Evolutionary conservation across 2,329 filamentous ascomycete genomes (phyloP), one percentile per base, ranked within the genome.

Genomic region (Colletotrichum caudatum): DNA sequence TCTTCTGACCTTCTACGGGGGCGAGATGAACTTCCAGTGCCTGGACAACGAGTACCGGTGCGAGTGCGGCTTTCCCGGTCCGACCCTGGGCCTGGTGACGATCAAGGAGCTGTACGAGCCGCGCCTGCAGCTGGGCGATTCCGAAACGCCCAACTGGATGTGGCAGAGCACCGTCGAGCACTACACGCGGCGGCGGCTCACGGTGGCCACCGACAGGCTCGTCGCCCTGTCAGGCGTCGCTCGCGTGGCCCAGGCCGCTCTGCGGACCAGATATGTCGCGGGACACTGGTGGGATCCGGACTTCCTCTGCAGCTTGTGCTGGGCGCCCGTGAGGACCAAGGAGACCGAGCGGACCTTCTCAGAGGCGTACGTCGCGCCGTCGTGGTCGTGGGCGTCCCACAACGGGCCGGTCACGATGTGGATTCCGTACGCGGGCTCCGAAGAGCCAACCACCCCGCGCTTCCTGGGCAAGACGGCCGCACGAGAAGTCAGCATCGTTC

Each of bases 11-110:
- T 66, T 66, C 18, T 60, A 44, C 29, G 39, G 58, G 5, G 56
- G 46, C 56, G 64, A 62, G 50, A 59, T 66, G 56, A 59, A 62
- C 56, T 62, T 59, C 18, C 64, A 66, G 6, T 54, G 64, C 20
- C 46, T 59, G 0, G 56, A 48, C 5, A 39, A 44, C 23, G 64
- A 26, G 41, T 57, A 65, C 64, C n/a, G 35, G 20, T 66, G 56
- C 64, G 64, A 66, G 35, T 66, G 64, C 33, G 41, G 1, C 4
- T 65, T 58, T n/a, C 53, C 53, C 1, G 62, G 41, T 2, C 12
- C 29, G 18, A 7, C 62, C 1, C 5, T 65, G 26, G 62, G 62
- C 5, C 26, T 65, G 7, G 62, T 66, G 6, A 53, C 64, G 5
- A 66, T 61, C 57, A 54, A 61, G 18, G 57, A 53, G 46, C 35